Evolutionary conservation across 805 yeast species (phyloP), one percentile per base, ranked within the genome.

Genomic region (Candida suzukii): DNA sequence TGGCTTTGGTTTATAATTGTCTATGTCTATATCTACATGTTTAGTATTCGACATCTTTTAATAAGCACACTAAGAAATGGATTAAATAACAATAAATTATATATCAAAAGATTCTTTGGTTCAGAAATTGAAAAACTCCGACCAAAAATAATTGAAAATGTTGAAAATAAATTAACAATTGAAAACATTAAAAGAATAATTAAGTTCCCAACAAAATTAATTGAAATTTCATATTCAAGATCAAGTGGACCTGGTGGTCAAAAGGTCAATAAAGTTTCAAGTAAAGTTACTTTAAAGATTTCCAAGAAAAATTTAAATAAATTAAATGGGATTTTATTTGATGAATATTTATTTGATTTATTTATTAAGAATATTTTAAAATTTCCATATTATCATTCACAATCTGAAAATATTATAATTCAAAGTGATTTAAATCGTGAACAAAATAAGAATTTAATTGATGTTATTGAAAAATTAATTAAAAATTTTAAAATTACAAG

Each of bases 161-260:
- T 31, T 9, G 13, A 7, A 3, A 9, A 17, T 18, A 31, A 31
- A 19, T 19, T 18, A 19, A 31, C 21, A 4, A 19, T 31, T 10
- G n/a, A 18, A 5, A 31, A 31, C 13, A 11, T 17, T 7, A 17
- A 14, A 31, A 17, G 22, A 31, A 16, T 31, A 10, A 31, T 31
- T 4, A 31, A 31, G 22, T 18, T 17, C 10, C 8, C 12, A 5
- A n/a, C 5, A 18, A 21, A 20, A 21, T 7, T 33, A 13, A 33
- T 74, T 44, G 60, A 60, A 2, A 57, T 73, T 2, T 44, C 67
- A 12, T 74, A 58, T 51, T 69, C 76, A 33, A 57, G 80, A 44
- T 64, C 78, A 1, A 73, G 79, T 2, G 82, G 81, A 0, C 71
- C 79, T 0, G 82, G 82, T 1, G 82, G 82, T 3, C 81, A 76